Evolutionary conservation across 1,284 basidiomycete genomes (phyloP).

Genomic region (Phylloporus gajari): DNA sequence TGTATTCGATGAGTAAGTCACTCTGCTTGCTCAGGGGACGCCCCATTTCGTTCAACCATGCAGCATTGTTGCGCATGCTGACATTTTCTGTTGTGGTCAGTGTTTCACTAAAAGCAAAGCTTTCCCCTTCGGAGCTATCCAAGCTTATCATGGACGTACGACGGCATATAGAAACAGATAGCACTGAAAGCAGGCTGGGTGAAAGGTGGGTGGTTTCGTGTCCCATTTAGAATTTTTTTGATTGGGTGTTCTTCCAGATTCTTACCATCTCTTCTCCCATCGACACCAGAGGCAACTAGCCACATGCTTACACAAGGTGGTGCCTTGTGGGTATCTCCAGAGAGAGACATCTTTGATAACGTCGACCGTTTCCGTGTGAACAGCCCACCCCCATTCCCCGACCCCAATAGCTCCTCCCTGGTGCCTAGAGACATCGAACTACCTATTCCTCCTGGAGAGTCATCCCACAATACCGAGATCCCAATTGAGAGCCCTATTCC

Average conservation of each 20-base stretch:
- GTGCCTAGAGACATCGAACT: not conserved
- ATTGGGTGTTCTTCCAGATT: constrained; percentile 58
- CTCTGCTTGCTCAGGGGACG: not conserved
- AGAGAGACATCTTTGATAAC: not conserved
- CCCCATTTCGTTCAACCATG: not conserved
- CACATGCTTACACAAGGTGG: constrained; percentile 78
- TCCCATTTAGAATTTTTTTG: not conserved
- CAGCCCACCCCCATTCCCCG: constrained; percentile 11
- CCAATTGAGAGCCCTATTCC: constrained; percentile 26
- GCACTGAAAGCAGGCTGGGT: constrained; percentile 65
- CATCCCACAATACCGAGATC: constrained; percentile 26
- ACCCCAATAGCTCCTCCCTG: constrained; percentile 13
- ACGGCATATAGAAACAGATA: constrained; percentile 75
- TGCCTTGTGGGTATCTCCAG: constrained; percentile 47
- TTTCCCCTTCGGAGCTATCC: constrained; percentile 75
- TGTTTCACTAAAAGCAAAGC: constrained; percentile 80
- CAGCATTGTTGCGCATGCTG: constrained; percentile 15
- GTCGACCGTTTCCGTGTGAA: not conserved
- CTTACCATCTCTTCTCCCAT: constrained; percentile 77
- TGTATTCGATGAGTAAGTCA: constrained; percentile 78
- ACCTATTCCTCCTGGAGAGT: not conserved
- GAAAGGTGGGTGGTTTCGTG: constrained; percentile 25
- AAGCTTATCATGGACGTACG: constrained; percentile 77
- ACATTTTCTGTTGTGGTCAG: constrained; percentile 48
- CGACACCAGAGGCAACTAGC: constrained; percentile 72